phyloP scores from a whole-genome alignment of 805 yeast species.

The Lipomyces sp. region DNA sequence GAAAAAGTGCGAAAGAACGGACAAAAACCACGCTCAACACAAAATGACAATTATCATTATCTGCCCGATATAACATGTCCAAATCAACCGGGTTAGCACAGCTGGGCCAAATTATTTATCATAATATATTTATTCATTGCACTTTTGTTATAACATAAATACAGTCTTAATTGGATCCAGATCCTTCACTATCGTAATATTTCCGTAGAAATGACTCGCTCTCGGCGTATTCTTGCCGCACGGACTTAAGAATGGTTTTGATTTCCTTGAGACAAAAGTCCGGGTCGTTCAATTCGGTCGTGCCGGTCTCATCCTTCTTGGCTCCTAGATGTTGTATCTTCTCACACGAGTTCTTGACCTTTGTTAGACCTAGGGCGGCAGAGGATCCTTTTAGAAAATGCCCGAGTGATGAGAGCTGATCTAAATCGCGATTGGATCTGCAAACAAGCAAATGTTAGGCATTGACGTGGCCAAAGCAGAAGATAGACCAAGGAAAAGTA shows the following conservation, averaged over 20 bases:
- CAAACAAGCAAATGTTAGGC: neutral
- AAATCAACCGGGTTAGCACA: neutral
- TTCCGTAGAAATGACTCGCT: slow-evolving; percentile 41
- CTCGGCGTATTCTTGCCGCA: slow-evolving; percentile 46
- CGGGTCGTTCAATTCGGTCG: slow-evolving; percentile 41
- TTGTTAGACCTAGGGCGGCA: slow-evolving; percentile 85
- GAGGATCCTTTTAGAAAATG: slow-evolving; percentile 96
- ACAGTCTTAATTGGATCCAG: neutral
- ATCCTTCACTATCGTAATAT: slow-evolving; percentile 38
- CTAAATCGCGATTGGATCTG: slow-evolving; percentile 47
- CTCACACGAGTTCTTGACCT: slow-evolving; percentile 87
- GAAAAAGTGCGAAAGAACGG: neutral
- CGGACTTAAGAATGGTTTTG: slow-evolving; percentile 40
- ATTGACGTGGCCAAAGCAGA: neutral
- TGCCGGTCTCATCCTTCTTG: slow-evolving; percentile 48
- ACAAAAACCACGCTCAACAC: neutral
- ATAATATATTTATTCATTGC: neutral
- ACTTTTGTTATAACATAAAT: neutral
- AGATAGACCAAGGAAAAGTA: neutral
- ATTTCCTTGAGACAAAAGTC: slow-evolving; percentile 46
- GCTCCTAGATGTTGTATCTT: slow-evolving; percentile 89
- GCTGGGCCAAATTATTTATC: neutral
- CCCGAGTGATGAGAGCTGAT: slow-evolving; percentile 73
- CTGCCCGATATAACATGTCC: neutral
- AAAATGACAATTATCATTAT: neutral